Percentiles rank a stretch among this genome's conserved stretches.
Evolutionary conservation across 192 early-diverging fungal species (phyloP).

Genomic region (Coemansia asiatica): DNA sequence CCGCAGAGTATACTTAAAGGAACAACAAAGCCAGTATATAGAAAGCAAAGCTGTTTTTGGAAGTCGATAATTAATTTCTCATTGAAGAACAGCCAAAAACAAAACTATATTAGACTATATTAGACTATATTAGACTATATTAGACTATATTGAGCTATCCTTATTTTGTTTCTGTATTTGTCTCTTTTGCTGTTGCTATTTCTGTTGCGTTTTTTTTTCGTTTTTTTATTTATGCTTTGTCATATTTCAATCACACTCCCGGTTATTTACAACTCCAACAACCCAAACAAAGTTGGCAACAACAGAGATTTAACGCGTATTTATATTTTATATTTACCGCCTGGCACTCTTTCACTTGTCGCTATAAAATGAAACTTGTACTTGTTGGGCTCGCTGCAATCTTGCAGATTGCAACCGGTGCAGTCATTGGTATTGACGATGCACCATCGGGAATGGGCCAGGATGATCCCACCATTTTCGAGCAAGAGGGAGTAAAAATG

Average conservation of each 20-base stretch:
- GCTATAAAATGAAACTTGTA: conserved; percentile 9
- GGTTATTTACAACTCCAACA: neutral
- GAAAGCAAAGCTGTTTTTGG: neutral
- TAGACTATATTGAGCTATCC: too few species aligned
- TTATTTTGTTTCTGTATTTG: neutral
- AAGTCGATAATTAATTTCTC: too few species aligned
- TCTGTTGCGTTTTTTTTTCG: too few species aligned
- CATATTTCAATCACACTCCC: too few species aligned
- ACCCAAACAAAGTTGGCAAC: too few species aligned
- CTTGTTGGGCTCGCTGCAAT: conserved; percentile 6
- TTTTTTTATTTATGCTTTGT: neutral
- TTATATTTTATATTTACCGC: neutral
- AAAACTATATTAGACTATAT: conserved; percentile 3
- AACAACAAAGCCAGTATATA: neutral
- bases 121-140: too few species aligned
- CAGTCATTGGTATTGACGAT: conserved; percentile 6
- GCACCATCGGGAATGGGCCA: neutral
- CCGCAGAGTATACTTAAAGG: neutral
- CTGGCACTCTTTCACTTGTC: neutral
- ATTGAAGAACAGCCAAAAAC: too few species aligned
- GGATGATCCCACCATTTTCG: conserved; percentile 14
- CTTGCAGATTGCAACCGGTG: neutral
- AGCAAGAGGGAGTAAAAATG: conserved; percentile 24
- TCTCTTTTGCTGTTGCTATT: too few species aligned
- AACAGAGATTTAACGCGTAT: too few species aligned